Conservation (phyloP, 169 alveolate genomes). For the Ichthyophthirius multifiliis region DNA sequence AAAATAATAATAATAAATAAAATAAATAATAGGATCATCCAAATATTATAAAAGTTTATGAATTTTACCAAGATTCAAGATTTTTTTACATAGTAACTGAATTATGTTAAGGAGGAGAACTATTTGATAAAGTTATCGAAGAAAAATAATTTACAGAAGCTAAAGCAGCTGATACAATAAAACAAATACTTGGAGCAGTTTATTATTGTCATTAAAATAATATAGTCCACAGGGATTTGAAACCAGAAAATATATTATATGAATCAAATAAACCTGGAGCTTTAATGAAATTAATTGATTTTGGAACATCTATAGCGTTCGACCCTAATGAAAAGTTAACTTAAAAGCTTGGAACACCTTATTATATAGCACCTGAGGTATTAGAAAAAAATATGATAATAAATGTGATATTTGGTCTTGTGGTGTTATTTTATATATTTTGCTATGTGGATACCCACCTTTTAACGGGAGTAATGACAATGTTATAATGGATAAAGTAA, state of each 20-base stretch:
- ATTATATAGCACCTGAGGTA: constrained; percentile 64
- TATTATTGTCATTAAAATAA: constrained; percentile 77
- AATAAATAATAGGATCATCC: constrained; percentile 57
- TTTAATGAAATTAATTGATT: constrained; percentile 39
- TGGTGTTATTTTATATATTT: constrained; percentile 58
- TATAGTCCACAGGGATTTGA: constrained; percentile 83
- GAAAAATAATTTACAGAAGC: constrained; percentile 58
- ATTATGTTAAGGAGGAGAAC: constrained; percentile 68
- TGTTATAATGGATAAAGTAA: not conserved
- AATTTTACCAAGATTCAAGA: constrained; percentile 63
- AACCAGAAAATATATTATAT: constrained; percentile 74
- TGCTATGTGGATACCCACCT: constrained; percentile 50
- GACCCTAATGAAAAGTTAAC: constrained; percentile 10
- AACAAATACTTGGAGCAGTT: constrained; percentile 78
- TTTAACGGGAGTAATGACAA: constrained; percentile 10
- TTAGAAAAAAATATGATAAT: constrained; percentile 37
- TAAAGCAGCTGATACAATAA: constrained; percentile 71
- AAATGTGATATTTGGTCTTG: constrained; percentile 78
- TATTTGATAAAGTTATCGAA: constrained; percentile 58
- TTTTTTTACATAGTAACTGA: constrained; percentile 64
- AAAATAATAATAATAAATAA: no score
- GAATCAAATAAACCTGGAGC: constrained; percentile 37
- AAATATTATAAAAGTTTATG: constrained; percentile 59
- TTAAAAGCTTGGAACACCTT: constrained; percentile 53
- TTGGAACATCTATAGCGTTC: constrained; percentile 48